A percentile compares a stretch with the other conserved stretches of the same genome.
Evolutionary conservation across 352 stramenopile species (phyloP).

Genomic region (Phytophthora citrophthora): DNA sequence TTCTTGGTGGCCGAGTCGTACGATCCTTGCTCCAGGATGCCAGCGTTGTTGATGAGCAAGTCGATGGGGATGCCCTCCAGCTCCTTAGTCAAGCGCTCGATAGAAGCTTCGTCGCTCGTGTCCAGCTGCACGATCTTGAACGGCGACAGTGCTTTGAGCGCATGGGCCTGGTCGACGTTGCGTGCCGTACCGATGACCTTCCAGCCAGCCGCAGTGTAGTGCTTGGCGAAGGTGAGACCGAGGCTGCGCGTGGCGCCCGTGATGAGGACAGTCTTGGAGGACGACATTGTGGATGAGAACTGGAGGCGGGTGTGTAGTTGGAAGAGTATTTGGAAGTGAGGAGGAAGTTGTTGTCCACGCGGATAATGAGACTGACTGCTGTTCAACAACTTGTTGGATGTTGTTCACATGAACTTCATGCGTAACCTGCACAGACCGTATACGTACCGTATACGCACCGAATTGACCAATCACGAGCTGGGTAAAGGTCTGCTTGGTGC

Average conservation of each 20-base stretch:
- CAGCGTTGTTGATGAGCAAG: slow-evolving; percentile 70
- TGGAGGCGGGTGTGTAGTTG: background rate
- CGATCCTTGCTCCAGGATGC: slow-evolving; percentile 30
- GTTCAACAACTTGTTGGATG: no score
- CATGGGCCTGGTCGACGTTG: slow-evolving; percentile 23
- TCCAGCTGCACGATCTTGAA: slow-evolving; percentile 57
- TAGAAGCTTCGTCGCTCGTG: slow-evolving; percentile 48
- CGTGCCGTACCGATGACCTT: slow-evolving; percentile 49
- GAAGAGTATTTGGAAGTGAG: slow-evolving; percentile 1
- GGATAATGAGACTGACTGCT: no score
- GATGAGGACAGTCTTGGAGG: slow-evolving; percentile 14
- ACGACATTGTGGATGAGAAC: background rate
- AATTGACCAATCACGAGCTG: no score
- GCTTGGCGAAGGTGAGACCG: slow-evolving; percentile 45
- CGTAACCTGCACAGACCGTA: no score
- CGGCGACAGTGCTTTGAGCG: slow-evolving; percentile 42
- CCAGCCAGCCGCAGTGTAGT: slow-evolving; percentile 48
- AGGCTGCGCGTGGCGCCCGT: slow-evolving; percentile 52
- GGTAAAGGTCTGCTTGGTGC: no score
- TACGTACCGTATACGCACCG: no score
- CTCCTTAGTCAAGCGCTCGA: slow-evolving; percentile 34
- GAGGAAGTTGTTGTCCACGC: background rate
- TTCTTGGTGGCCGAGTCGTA: slow-evolving; percentile 43
- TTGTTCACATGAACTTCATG: no score
- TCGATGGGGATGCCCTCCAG: slow-evolving; percentile 57